Evolutionary conservation across 1,139 yeast species (phyloP), one percentile per base, ranked within the genome.

Genomic region (Groenewaldozyma auringiensis): DNA sequence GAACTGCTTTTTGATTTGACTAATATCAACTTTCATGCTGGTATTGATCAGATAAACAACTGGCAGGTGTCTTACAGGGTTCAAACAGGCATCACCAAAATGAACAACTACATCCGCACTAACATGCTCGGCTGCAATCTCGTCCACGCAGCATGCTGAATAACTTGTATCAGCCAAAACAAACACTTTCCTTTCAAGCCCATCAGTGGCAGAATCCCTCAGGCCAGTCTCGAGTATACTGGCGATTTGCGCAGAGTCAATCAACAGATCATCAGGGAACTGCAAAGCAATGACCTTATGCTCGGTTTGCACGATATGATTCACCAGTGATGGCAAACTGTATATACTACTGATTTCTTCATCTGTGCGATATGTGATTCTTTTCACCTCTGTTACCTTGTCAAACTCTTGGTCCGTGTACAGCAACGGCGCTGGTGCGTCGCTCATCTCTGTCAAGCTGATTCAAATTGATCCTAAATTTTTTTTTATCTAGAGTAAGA

Each of bases 51-150:
- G 82, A 60, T 84, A 88, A 0, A 80, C 78, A 0, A 88, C 85
- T 0, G 84, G 78, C n/a, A 85, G 62, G 42, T 76, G 78, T 40
- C 55, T 40, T 4, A 86, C 80, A 0, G 89, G 83, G 54, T 84
- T 88, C 57, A 92, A 67, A 63, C 98, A 92, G 0, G 97, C 94
- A 60, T 87, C 94, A 2, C 99, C 99, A 63, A 88, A 87, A 64
- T 92, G 98, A 1, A 89, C 79, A 27, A 94, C 87, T 9, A 84
- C 67, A 52, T 89, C 95, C 20, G 95, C 92, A 4, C 70, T 62
- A 11, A 92, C 95, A 65, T 92, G 99, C 58, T 84, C 89, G 0
- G 96, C 95, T 0, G 98, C 97, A 20, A 92, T 95, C 59, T 88
- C 96, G 63, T 92, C 99, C 14, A 92, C 84, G 67, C 99, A 92